Base-by-base conservation (phyloP, 1,284 basidiomycete genomes). In the Apiotrichum siamense region DNA sequence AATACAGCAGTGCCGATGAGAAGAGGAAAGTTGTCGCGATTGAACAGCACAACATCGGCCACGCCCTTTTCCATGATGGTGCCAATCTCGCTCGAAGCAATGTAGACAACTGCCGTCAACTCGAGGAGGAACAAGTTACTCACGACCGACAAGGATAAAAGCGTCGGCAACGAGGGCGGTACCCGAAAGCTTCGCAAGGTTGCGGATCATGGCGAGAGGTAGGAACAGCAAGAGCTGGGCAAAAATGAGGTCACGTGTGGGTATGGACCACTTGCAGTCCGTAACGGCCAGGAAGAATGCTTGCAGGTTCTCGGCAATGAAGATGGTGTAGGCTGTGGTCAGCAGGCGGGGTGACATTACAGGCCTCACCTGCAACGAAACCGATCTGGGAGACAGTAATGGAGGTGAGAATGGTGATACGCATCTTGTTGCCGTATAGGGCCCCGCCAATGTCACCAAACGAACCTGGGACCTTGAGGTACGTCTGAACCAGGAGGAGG, bases 1-100 rank as follows among this genome's bases (percentile, higher is more conserved):
- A 97, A 98, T 21, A 98, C 94, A 4, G 94, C 94, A 17, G 96
- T 97, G 23, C 90, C 96, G 58, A 98, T 88, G 55, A 98, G 82
- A 20, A 98, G 76, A 0, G 94, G 86, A 77, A 92, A 98, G 58
- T 87, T 84, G 64, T 83, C 84, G 7, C 81, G 71, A 75, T 98
- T 99, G 77, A 98, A 98, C 72, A 89, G 62, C 60, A 83, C 79
- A 35, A 97, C 82, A 54, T 94, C 15, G n/a, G 88, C 86, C 15
- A 88, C 73, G 4, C 92, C 92, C 17, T 78, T 72, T 7, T 79
- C 65, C 0, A 78, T 77, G 52, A 96, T 80, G 26, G 87, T 77
- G 0, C 75, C 75, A 45, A 86, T 76, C 72, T 97, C 92, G 65
- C 84, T 87, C 13, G 83, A 78, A 53, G 87, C 90, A 54, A 93